phyloP scores from a whole-genome alignment of 257 asterid genomes.

The Solanum gandarillasii region DNA sequence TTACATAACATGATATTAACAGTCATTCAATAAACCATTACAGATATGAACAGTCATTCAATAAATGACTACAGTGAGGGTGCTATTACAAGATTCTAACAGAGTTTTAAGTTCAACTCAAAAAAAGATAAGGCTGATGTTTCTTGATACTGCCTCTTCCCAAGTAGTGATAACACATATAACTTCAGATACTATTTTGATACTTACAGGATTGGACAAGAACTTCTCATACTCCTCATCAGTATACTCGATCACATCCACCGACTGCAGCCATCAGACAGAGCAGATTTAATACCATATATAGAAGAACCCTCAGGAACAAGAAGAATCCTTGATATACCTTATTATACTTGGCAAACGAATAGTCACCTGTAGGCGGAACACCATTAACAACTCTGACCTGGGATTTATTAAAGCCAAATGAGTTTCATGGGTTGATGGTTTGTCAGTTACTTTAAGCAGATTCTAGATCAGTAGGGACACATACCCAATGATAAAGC shows the following conservation, averaged over 20 bases:
- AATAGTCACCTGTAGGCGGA: conserved; percentile 88
- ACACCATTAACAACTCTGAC: conserved; percentile 93
- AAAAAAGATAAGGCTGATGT: not conserved
- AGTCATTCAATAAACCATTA: not conserved
- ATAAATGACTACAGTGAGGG: not conserved
- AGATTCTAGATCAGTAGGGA: not conserved
- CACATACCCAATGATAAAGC: conserved; percentile 90
- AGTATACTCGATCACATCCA: conserved; percentile 82
- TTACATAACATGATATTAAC: not conserved
- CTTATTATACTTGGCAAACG: conserved; percentile 92
- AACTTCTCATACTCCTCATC: conserved; percentile 89
- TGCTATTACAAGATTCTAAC: not conserved
- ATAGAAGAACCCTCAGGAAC: conserved; percentile 1
- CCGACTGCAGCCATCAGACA: conserved; percentile 46
- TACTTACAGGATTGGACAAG: conserved; percentile 66
- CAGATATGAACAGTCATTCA: not conserved
- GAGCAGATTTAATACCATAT: not conserved
- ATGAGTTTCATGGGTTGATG: not conserved
- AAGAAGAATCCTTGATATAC: conserved; percentile 17
- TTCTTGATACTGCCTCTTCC: not conserved
- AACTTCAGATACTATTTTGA: not conserved
- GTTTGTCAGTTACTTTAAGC: not conserved
- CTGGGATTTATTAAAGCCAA: conserved; percentile 17
- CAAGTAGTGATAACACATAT: not conserved
- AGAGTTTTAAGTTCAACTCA: not conserved